These are phyloP conservation scores for Taxillus chinensis DNA, from an alignment of 164 flowering plant species.

Conservation along the genomic window DNA sequence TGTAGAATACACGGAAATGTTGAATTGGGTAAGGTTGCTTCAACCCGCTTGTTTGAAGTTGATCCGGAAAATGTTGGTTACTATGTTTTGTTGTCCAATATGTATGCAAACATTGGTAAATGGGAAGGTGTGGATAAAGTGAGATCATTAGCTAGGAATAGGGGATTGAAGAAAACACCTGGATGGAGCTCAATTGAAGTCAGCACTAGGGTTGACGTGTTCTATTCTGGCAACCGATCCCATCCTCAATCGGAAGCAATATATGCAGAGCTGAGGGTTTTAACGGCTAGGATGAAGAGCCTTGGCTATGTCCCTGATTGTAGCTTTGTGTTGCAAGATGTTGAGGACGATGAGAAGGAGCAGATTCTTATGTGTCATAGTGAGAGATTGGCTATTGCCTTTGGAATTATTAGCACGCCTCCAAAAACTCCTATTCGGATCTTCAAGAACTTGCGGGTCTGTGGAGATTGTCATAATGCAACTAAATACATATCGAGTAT, in stretches of 20 bases:
- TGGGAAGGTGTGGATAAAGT: slow-evolving; percentile 54
- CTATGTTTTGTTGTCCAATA: slow-evolving; percentile 56
- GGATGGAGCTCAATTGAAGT: slow-evolving; percentile 71
- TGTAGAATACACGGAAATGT: slow-evolving; percentile 51
- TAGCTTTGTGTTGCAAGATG: slow-evolving; percentile 66
- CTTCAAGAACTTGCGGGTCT: slow-evolving; percentile 57
- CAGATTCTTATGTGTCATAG: slow-evolving; percentile 47
- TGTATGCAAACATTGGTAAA: slow-evolving; percentile 48
- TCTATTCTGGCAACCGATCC: slow-evolving; percentile 49
- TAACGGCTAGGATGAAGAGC: slow-evolving; percentile 42
- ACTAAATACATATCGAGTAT: slow-evolving; percentile 43
- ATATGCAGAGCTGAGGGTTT: slow-evolving; percentile 27
- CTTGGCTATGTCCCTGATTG: slow-evolving; percentile 56
- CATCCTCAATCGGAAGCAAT: slow-evolving; percentile 40
- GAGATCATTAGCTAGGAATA: slow-evolving; percentile 44
- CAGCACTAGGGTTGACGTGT: slow-evolving; percentile 36
- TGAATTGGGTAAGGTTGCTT: slow-evolving; percentile 46
- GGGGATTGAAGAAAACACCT: slow-evolving; percentile 60
- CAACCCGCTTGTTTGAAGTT: slow-evolving; percentile 36
- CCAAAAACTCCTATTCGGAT: slow-evolving; percentile 35
- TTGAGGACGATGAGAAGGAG: slow-evolving; percentile 69
- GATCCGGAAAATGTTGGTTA: slow-evolving; percentile 64
- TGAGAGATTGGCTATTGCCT: slow-evolving; percentile 63
- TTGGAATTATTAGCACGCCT: slow-evolving; percentile 43
- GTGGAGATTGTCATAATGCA: slow-evolving; percentile 56